A percentile compares a stretch with the other conserved stretches of the same genome.
phyloP scores from a whole-genome alignment of 306 rosid genomes.

The Luffa acutangula region DNA sequence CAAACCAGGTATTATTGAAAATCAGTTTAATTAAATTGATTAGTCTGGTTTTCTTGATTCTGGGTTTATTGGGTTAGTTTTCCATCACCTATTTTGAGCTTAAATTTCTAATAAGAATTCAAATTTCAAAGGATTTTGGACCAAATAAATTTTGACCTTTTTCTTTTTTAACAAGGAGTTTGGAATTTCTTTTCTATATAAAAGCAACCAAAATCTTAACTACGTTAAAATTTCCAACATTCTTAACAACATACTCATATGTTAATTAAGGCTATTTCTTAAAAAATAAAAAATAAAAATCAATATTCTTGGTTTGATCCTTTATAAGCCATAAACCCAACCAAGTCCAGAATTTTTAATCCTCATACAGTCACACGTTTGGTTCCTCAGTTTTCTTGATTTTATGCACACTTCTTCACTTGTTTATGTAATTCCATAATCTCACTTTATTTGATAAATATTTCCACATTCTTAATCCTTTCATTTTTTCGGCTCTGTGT shows the following conservation, averaged over 20 bases:
- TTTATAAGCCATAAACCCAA: background rate
- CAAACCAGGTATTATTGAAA: background rate
- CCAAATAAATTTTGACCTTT: background rate
- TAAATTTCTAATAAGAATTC: background rate
- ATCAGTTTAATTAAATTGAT: background rate
- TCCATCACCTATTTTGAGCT: background rate
- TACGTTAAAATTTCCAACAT: background rate
- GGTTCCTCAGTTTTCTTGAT: background rate
- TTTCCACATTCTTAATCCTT: slow-evolving; percentile 1
- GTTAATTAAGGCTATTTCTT: background rate
- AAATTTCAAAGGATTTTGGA: background rate
- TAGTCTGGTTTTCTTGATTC: background rate
- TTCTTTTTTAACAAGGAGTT: background rate
- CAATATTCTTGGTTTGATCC: background rate
- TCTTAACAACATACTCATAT: background rate
- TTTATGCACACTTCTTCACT: background rate
- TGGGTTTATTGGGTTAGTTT: background rate
- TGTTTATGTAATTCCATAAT: background rate
- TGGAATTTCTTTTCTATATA: background rate
- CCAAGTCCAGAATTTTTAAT: background rate
- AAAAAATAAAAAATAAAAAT: background rate
- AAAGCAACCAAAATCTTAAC: background rate
- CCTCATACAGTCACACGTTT: background rate
- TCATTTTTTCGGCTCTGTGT: background rate
- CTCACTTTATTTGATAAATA: background rate